These are phyloP conservation scores for Starmera quercuum DNA, from an alignment of 805 yeast species.

Conservation along the genomic window DNA sequence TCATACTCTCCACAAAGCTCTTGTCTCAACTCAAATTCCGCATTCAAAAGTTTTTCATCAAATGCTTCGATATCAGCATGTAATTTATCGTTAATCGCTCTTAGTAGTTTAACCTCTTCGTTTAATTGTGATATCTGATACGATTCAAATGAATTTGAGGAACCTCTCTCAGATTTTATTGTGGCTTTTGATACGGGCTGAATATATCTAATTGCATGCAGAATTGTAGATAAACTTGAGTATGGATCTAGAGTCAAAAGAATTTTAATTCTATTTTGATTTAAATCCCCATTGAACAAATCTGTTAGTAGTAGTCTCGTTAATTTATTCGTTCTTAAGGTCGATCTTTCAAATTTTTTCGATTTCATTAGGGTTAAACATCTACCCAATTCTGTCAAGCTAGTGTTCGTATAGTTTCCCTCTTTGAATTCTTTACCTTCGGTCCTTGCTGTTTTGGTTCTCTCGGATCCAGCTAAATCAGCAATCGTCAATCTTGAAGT, in stretches of 20 bases:
- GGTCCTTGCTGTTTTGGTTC: conserved; percentile 38
- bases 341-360: conserved; percentile 30
- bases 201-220: conserved; percentile 20
- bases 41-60: conserved; percentile 9
- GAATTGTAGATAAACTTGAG: conserved; percentile 12
- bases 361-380: conserved; percentile 34
- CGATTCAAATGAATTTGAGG: conserved; percentile 9
- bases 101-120: conserved; percentile 14
- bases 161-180: conserved; percentile 12
- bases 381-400: conserved; percentile 43
- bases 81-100: conserved; percentile 9
- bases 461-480: conserved; percentile 48
- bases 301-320: conserved; percentile 43
- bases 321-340: conserved; percentile 40
- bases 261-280: conserved; percentile 15
- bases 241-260: conserved; percentile 20
- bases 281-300: conserved; percentile 15
- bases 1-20: conserved; percentile 25
- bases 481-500: conserved; percentile 37
- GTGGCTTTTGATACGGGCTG: conserved; percentile 20
- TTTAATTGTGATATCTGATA: conserved; percentile 5
- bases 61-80: conserved; percentile 17
- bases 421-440: conserved; percentile 38
- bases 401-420: conserved; percentile 40
- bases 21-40: conserved; percentile 23